These are phyloP conservation scores for Amanita pallidorosea DNA, from an alignment of 768 basidiomycete species.

Conservation along the genomic window DNA sequence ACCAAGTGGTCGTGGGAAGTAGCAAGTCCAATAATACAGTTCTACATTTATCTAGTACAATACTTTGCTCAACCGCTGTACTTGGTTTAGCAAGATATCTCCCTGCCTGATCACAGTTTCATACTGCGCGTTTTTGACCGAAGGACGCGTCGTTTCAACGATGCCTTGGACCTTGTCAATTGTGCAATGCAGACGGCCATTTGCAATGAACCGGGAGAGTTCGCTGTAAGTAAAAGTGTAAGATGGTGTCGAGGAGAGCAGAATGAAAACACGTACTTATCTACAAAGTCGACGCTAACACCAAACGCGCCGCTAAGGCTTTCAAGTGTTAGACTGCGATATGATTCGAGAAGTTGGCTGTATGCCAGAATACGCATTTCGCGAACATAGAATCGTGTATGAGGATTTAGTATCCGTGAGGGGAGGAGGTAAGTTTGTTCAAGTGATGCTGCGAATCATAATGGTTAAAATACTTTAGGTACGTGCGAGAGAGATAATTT, in stretches of 20 bases:
- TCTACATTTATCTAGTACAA: slow-evolving; percentile 30
- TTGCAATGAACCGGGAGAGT: slow-evolving; percentile 84
- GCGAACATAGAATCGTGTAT: slow-evolving; percentile 83
- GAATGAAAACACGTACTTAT: slow-evolving; percentile 44
- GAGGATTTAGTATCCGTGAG: slow-evolving; percentile 75
- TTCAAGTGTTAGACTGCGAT: slow-evolving; percentile 81
- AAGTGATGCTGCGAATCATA: slow-evolving; percentile 51
- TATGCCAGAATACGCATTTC: slow-evolving; percentile 97
- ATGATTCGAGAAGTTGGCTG: slow-evolving; percentile 83
- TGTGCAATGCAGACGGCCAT: slow-evolving; percentile 71
- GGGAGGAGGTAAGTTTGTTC: slow-evolving; percentile 85
- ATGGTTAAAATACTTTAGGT: not conserved
- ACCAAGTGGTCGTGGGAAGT: not conserved
- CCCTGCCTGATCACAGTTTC: slow-evolving; percentile 92
- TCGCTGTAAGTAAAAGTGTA: slow-evolving; percentile 39
- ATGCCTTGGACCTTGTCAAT: slow-evolving; percentile 95
- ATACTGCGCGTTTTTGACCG: slow-evolving; percentile 72
- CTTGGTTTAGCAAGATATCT: slow-evolving; percentile 77
- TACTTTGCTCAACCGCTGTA: slow-evolving; percentile 88
- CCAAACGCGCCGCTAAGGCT: slow-evolving; percentile 83
- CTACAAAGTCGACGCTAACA: slow-evolving; percentile 80
- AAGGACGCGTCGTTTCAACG: slow-evolving; percentile 78
- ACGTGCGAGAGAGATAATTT: slow-evolving; percentile 9
- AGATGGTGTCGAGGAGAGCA: not conserved
- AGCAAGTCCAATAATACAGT: slow-evolving; percentile 1